phyloP scores from a whole-genome alignment of 2,329 filamentous ascomycete species.

The Colletotrichum musicola region DNA sequence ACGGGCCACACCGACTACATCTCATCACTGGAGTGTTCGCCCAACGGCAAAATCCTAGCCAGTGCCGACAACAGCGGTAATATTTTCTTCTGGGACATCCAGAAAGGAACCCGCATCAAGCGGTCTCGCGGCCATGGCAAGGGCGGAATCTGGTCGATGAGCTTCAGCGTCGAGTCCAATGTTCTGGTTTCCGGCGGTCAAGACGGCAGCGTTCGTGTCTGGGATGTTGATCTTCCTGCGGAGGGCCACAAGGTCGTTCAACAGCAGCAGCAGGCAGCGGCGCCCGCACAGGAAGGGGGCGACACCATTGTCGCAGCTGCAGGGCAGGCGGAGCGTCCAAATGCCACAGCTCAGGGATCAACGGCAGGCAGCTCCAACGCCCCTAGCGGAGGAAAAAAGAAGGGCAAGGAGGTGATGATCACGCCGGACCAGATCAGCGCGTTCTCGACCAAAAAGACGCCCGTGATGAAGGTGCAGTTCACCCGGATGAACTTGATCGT shows the following conservation, averaged over 20 bases:
- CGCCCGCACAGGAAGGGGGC: conserved; percentile 43
- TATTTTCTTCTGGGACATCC: conserved; percentile 94
- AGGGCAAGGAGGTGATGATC: conserved; percentile 89
- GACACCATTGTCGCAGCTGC: conserved; percentile 46
- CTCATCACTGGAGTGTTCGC: conserved; percentile 85
- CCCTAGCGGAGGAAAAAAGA: conserved; percentile 70
- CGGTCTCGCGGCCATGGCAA: conserved; percentile 94
- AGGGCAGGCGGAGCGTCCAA: conserved; percentile 47
- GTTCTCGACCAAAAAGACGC: conserved; percentile 96
- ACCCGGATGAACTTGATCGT: conserved; percentile 96
- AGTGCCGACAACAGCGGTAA: conserved; percentile 89
- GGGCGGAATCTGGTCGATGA: conserved; percentile 92
- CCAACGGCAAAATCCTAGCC: conserved; percentile 90
- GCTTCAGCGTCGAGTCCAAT: conserved; percentile 92
- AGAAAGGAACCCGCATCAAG: conserved; percentile 88
- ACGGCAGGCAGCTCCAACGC: conserved; percentile 45
- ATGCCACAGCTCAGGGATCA: conserved; percentile 45
- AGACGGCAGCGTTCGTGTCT: conserved; percentile 92
- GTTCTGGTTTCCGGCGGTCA: conserved; percentile 91
- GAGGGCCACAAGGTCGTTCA: conserved; percentile 70
- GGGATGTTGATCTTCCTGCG: conserved; percentile 85
- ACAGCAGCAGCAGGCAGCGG: conserved; percentile 28
- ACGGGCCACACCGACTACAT: conserved; percentile 92
- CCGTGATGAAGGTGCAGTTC: conserved; percentile 92
- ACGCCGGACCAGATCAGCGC: conserved; percentile 94